Percentiles rank a stretch among this genome's conserved stretches.
Conservation (phyloP, 2,329 filamentous ascomycete genomes). For the Verticillium tricorpus region DNA sequence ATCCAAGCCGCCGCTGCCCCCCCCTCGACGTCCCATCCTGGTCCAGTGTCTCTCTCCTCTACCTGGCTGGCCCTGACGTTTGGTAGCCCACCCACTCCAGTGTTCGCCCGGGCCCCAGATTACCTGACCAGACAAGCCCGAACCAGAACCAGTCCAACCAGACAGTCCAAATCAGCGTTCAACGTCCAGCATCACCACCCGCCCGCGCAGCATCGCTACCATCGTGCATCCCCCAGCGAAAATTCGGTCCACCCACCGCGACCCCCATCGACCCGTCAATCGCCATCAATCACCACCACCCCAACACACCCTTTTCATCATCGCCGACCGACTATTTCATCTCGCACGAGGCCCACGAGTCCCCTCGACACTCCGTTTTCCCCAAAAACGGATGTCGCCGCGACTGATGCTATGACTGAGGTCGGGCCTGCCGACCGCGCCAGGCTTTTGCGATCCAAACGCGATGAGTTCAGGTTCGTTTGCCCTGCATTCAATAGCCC, state of each 20-base stretch:
- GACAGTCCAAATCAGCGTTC: neutral
- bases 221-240: conserved; percentile 5
- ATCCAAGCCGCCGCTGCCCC: conserved; percentile 10
- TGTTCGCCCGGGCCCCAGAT: neutral
- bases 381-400: conserved; percentile 65
- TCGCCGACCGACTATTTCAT: conserved; percentile 21
- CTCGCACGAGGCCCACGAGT: conserved; percentile 24
- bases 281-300: conserved; percentile 14
- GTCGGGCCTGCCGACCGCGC: conserved; percentile 62
- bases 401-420: conserved; percentile 67
- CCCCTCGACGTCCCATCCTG: conserved; percentile 8
- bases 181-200: conserved; percentile 2
- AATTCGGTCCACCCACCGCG: conserved; percentile 12
- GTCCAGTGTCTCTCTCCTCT: conserved; percentile 1
- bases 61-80: too few species aligned
- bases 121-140: neutral
- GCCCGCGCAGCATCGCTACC: neutral
- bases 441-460: conserved; percentile 62
- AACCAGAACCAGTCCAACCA: neutral
- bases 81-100: neutral
- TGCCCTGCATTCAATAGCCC: conserved; percentile 37
- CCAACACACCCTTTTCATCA: conserved; percentile 13
- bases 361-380: conserved; percentile 49
- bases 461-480: conserved; percentile 57
- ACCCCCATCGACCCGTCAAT: conserved; percentile 13